Conservation (phyloP, 768 basidiomycete species). For the Cubamyces lactineus region DNA sequence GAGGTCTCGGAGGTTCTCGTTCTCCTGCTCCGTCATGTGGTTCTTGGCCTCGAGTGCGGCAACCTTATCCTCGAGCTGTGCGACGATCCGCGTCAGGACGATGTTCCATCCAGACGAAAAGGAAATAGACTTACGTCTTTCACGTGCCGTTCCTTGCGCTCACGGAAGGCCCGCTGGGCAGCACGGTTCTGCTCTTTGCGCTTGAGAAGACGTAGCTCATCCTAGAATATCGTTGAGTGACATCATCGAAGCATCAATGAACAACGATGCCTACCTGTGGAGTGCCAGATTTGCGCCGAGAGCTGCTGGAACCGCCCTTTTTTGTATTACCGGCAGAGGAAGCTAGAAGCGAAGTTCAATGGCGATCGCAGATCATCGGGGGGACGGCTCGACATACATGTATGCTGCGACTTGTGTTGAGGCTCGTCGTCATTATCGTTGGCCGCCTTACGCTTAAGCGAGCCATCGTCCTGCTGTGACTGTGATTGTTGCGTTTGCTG, state of each 20-base stretch:
- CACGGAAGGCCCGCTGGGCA: conserved; percentile 95
- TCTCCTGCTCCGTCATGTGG: conserved; percentile 70
- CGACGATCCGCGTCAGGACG: conserved; percentile 8
- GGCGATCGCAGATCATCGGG: conserved; percentile 7
- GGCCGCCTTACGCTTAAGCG: conserved; percentile 79
- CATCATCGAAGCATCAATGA: neutral
- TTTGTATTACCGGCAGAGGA: conserved; percentile 9
- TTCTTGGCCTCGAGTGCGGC: conserved; percentile 85
- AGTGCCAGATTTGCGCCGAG: conserved; percentile 31
- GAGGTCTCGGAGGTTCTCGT: conserved; percentile 87
- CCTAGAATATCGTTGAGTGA: conserved; percentile 40
- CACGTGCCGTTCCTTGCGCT: conserved; percentile 96
- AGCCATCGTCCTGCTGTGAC: conserved; percentile 46
- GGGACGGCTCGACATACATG: conserved; percentile 42
- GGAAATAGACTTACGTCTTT: conserved; percentile 73
- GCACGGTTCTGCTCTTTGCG: conserved; percentile 98
- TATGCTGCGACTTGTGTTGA: conserved; percentile 67
- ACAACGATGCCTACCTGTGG: conserved; percentile 22
- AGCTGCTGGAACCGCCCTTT: conserved; percentile 19
- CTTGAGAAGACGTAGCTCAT: conserved; percentile 77
- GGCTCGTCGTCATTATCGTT: conserved; percentile 67
- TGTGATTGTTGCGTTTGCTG: conserved; percentile 26
- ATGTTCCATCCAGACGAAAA: neutral
- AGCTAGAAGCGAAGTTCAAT: conserved; percentile 12
- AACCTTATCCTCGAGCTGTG: conserved; percentile 88